Evolutionary conservation across 2,329 filamentous ascomycete species (phyloP), one percentile per base, ranked within the genome.

Genomic region (Penicillium rolfsii): DNA sequence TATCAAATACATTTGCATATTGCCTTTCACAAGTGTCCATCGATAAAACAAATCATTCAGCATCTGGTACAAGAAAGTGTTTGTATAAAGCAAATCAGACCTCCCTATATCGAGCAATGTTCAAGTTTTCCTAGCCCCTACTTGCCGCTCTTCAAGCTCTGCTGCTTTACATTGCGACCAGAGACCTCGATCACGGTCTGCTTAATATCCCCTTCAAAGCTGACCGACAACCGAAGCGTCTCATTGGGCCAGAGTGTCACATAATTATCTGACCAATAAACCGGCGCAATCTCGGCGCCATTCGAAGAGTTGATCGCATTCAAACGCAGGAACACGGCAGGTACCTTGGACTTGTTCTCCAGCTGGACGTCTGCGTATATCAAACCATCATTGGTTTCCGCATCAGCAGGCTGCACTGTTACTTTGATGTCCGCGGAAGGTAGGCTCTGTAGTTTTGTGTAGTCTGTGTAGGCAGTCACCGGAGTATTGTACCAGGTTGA

Each of bases 251-350:
- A 87, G 9, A 89, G 71, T 1, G 85, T 87, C 12, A 89, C 75
- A 62, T 88, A 89, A 61, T 89, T 89, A 63, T 88, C 86, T 0
- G 81, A 82, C 85, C 86, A 89, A 22, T 77, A 75, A 0, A 85
- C 79, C 0, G 85, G 84, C 4, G 80, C 64, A 0, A 87, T 76
- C 54, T 86, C 83, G 0, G 79, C 79, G 0, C 60, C 63, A 0
- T 70, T 60, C 2, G 57, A 62, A 61, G 36, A 41, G 2, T 85
- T 79, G 0, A 86, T 76, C 1, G 87, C 69, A 49, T 80, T 80
- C 33, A 88, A 57, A 1, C 81, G 76, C 8, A 89, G 65, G 62
- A 89, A 89, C 49, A 88, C 82, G 0, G 86, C 87, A 0, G 86
- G 86, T 0, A 83, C 70, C 0, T 73, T 57, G 0, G 83, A 82